Base-by-base conservation (phyloP, 1,284 basidiomycete species). In the Peniophora sp. region DNA sequence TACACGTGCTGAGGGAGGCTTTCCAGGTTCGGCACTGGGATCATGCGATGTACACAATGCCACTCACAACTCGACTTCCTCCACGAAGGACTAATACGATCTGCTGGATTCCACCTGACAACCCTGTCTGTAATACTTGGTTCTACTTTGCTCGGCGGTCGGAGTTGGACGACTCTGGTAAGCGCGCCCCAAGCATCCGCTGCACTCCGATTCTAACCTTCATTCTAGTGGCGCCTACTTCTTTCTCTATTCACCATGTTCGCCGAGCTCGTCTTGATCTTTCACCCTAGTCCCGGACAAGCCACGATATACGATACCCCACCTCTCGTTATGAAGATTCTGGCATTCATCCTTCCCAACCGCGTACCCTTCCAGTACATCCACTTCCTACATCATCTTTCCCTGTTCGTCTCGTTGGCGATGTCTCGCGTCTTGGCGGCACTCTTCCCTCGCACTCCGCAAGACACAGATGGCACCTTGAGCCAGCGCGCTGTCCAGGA, bases 331-430 rank as follows among this genome's bases (percentile, higher is more conserved):
- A 5, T 49, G 44, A 71, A 66, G 10, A 49, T 81, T 27, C 66
- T 88, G 2, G 66, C 74, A 45, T 53, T 64, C 3, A 45, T 85
- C 22, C 81, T 89, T 65, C 88, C 86, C 0, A 68, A 70, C 11
- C 77, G 82, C 12, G 79, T 85, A 0, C 73, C 79, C 1, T 83
- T 82, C 62, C 88, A 93, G 57, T 81, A 91, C 60, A 74, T 89
- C 54, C 65, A 76, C 18, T 77, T 91, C 62, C 70, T 92, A n/a
- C 90, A 88, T 58, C 79, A 58, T 34, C 56, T 88, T 23, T 91
- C 88, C 62, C 67, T 89, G 55, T 81, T 88, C 60, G 59, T 83
- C 48, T 85, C 79, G 35, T 73, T 91, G 39, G 88, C 85, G 0
- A 70, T 90, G 17, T 78, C 77, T 15, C 75, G 83, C 34, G 79